These are phyloP conservation scores for Epicoccum sorghinum DNA, from an alignment of 2,329 filamentous ascomycete species.

Conservation along the genomic window DNA sequence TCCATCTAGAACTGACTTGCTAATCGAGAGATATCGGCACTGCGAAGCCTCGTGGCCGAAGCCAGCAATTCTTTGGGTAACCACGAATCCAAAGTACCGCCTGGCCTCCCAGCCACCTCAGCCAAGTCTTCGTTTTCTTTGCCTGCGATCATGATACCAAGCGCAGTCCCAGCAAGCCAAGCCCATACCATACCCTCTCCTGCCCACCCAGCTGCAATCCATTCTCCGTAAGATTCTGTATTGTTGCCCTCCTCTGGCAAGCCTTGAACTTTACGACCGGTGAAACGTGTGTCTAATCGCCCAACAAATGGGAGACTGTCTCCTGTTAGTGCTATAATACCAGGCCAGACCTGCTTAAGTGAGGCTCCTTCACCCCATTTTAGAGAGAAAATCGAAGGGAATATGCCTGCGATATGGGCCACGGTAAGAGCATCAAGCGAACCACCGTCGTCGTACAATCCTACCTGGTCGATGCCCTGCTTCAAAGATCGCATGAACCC, in stretches of 20 bases:
- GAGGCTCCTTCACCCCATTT: conserved; percentile 19
- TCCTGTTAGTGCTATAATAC: not conserved
- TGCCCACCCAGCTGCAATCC: conserved; percentile 23
- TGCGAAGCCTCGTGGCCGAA: not conserved
- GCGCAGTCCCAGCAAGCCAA: conserved; percentile 22
- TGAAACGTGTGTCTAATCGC: not conserved
- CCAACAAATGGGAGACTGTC: not conserved
- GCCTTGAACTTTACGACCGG: not conserved
- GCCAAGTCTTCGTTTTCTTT: conserved; percentile 8
- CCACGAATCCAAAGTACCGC: not conserved
- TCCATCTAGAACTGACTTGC: not conserved
- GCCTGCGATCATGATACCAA: conserved; percentile 25
- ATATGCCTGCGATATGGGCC: conserved; percentile 14
- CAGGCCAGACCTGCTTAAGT: conserved; percentile 41
- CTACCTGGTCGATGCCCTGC: conserved; percentile 19
- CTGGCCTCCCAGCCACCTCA: not conserved
- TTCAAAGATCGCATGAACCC: conserved; percentile 23
- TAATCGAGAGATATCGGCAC: not conserved
- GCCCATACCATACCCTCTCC: conserved; percentile 27
- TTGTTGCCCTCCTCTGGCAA: conserved; percentile 50
- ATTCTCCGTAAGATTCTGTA: conserved; percentile 43
- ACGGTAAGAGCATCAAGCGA: conserved; percentile 9
- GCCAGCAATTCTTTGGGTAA: not conserved
- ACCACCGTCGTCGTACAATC: conserved; percentile 18
- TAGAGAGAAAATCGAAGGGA: conserved; percentile 16